These are phyloP conservation scores for Hymenotorrendiella dingleyae DNA, from an alignment of 2,329 filamentous ascomycete species.

Conservation along the genomic window DNA sequence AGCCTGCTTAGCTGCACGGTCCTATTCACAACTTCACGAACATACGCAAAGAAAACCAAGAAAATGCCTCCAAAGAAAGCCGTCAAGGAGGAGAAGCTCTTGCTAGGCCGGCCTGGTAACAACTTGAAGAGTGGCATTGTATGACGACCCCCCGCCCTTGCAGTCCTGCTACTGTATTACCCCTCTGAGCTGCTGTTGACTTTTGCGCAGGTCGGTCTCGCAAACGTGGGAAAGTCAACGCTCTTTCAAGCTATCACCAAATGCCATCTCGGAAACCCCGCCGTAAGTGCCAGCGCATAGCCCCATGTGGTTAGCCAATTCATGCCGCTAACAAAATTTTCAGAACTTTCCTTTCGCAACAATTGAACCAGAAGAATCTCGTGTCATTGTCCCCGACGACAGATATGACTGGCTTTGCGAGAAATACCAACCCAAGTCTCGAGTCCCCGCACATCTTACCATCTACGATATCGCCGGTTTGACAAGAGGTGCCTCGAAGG, in stretches of 20 bases:
- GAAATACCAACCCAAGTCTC: slow-evolving; percentile 96
- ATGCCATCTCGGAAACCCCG: slow-evolving; percentile 93
- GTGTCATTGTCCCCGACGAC: slow-evolving; percentile 92
- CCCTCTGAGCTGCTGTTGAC: slow-evolving; percentile 12
- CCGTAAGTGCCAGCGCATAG: slow-evolving; percentile 51
- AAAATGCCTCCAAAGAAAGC: slow-evolving; percentile 92
- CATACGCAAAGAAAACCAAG: slow-evolving; percentile 56
- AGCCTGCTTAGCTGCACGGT: slow-evolving; percentile 33
- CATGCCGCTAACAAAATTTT: slow-evolving; percentile 15
- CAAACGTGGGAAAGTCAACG: slow-evolving; percentile 98
- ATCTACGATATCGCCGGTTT: slow-evolving; percentile 98
- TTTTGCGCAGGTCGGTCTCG: slow-evolving; percentile 74
- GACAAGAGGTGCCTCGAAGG: slow-evolving; percentile 91
- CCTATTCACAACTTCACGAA: slow-evolving; percentile 44
- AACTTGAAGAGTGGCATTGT: slow-evolving; percentile 99
- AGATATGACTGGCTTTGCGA: slow-evolving; percentile 93
- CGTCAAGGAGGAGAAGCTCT: slow-evolving; percentile 89
- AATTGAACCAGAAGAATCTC: slow-evolving; percentile 96
- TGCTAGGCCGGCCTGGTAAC: slow-evolving; percentile 93
- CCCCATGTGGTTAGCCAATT: slow-evolving; percentile 20
- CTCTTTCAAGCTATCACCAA: slow-evolving; percentile 99
- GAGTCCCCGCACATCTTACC: slow-evolving; percentile 94
- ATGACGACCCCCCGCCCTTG: slow-evolving; percentile 36
- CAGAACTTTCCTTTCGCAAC: slow-evolving; percentile 98
- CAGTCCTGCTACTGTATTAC: no score